phyloP scores from a whole-genome alignment of 2,329 filamentous ascomycete species.

The Penicillium sp. region DNA sequence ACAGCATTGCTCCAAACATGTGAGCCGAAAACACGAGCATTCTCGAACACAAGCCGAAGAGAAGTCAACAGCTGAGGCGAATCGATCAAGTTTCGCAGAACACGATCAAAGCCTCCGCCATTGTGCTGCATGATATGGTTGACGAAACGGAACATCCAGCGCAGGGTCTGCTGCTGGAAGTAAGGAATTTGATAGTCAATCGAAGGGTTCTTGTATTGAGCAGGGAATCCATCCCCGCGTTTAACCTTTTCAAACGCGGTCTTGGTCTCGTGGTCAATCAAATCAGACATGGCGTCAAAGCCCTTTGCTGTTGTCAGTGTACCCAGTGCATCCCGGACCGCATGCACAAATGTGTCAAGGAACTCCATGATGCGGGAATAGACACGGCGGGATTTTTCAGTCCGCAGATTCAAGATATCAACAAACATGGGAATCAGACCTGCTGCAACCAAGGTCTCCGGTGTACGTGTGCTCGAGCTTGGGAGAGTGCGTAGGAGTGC shows the following conservation, averaged over 20 bases:
- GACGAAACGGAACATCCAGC: constrained; percentile 92
- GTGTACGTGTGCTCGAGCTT: constrained; percentile 68
- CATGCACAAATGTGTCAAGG: constrained; percentile 83
- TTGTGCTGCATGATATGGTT: constrained; percentile 89
- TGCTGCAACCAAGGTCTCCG: constrained; percentile 80
- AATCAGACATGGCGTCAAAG: constrained; percentile 83
- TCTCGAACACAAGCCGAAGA: constrained; percentile 76
- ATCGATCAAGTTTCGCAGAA: constrained; percentile 90
- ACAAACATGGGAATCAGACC: constrained; percentile 88
- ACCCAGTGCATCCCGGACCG: constrained; percentile 78
- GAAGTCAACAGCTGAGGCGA: constrained; percentile 79
- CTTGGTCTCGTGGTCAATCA: constrained; percentile 76
- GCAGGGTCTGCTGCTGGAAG: constrained; percentile 87
- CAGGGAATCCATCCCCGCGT: constrained; percentile 68
- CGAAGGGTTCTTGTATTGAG: constrained; percentile 71
- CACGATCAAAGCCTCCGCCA: constrained; percentile 80
- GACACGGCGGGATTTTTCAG: constrained; percentile 75
- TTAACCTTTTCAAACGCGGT: constrained; percentile 66
- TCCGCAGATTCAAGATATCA: constrained; percentile 81
- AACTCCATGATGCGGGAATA: constrained; percentile 84
- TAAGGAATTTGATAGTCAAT: constrained; percentile 94
- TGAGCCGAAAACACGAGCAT: constrained; percentile 78
- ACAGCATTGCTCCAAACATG: constrained; percentile 95
- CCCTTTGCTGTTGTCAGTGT: constrained; percentile 79
- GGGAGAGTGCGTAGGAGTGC: constrained; percentile 81